Evolutionary conservation across 345 rosid genomes (phyloP).

Genomic region (thale cress (Arabidopsis thaliana)): DNA sequence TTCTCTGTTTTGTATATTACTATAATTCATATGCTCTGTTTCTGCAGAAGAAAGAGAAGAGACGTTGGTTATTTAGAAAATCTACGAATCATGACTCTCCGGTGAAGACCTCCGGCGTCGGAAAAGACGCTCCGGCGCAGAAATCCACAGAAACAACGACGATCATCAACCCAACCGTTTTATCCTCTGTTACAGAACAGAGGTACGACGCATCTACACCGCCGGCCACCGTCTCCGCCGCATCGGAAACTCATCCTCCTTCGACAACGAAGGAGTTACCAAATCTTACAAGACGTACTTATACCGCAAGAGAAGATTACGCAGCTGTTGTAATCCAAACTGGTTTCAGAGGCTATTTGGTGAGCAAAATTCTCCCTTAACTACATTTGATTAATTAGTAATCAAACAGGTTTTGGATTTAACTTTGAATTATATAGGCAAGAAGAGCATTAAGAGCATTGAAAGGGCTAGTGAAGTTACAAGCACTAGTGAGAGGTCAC

Average conservation of each 20-base stretch:
- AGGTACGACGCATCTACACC: slow-evolving; percentile 2
- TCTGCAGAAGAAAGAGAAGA: slow-evolving; percentile 67
- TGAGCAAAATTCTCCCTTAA: slow-evolving; percentile 30
- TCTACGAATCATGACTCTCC: slow-evolving; percentile 54
- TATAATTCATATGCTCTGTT: slow-evolving; percentile 5
- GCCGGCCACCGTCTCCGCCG: slow-evolving; percentile 53
- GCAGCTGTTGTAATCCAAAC: slow-evolving; percentile 77
- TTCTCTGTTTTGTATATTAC: not conserved
- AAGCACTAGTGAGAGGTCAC: slow-evolving; percentile 87
- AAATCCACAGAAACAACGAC: not conserved
- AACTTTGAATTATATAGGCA: slow-evolving; percentile 46
- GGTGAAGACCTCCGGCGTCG: slow-evolving; percentile 13
- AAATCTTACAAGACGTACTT: slow-evolving; percentile 41
- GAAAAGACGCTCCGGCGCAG: not conserved
- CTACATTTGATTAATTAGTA: not conserved
- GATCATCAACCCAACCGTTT: not conserved
- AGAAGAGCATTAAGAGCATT: slow-evolving; percentile 77
- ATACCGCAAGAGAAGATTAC: slow-evolving; percentile 47
- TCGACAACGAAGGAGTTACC: slow-evolving; percentile 34
- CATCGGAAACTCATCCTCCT: slow-evolving; percentile 41
- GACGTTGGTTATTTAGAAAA: slow-evolving; percentile 78
- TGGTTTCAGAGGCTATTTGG: slow-evolving; percentile 83
- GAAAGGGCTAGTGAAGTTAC: slow-evolving; percentile 78
- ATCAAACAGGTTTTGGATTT: not conserved
- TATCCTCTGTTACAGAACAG: slow-evolving; percentile 50